Percentiles rank a stretch among this genome's conserved stretches.
Conservation (phyloP, 2,329 filamentous ascomycete species). For the Chaetomium olivaceum region DNA sequence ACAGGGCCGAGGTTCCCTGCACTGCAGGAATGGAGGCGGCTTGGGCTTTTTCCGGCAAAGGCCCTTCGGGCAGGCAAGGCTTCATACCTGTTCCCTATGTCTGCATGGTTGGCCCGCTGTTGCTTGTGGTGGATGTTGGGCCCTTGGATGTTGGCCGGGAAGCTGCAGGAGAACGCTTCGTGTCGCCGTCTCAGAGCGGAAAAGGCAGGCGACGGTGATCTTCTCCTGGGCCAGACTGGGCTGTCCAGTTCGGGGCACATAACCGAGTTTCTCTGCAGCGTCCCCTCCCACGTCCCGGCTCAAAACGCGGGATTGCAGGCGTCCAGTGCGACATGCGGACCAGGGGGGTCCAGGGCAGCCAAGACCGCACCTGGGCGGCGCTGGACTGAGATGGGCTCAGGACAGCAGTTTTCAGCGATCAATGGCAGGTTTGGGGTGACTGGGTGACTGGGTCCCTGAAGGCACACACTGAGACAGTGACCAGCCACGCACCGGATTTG, state of each 20-base stretch:
- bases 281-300: neutral
- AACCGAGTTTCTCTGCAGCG: conserved; percentile 7
- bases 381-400: neutral
- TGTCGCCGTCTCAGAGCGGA: neutral
- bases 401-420: neutral
- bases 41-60: neutral
- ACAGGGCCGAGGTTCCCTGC: neutral
- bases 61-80: neutral
- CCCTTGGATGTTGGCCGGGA: conserved; percentile 2
- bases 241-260: neutral
- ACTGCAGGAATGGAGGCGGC: neutral
- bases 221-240: conserved; percentile 1
- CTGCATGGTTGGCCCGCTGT: neutral
- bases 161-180: conserved; percentile 8
- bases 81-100: neutral
- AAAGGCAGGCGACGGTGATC: neutral
- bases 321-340: neutral
- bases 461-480: conserved; percentile 1
- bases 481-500: neutral
- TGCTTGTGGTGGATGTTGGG: neutral
- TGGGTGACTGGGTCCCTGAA: neutral
- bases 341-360: neutral
- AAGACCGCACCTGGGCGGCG: neutral
- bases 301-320: conserved; percentile 10
- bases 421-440: neutral